Percentiles rank a stretch among this genome's conserved stretches.
These are phyloP conservation scores for Plectranthus barbatus DNA, from an alignment of 257 asterid genomes.

Conservation along the genomic window DNA sequence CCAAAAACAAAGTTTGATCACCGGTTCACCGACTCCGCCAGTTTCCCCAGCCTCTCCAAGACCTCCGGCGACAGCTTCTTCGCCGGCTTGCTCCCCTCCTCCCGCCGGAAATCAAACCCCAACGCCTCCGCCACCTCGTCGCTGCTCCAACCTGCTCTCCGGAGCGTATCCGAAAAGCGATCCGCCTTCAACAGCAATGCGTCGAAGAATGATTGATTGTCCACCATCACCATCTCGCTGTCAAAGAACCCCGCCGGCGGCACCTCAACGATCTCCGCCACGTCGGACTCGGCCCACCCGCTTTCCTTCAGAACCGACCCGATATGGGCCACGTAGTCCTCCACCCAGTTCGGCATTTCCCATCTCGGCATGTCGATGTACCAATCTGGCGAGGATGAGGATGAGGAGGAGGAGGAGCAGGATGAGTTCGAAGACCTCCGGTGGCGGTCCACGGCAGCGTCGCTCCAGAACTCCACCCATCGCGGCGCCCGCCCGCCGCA, in stretches of 20 bases:
- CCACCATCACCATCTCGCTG: constrained; percentile 73
- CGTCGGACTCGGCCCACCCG: constrained; percentile 91
- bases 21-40: constrained; percentile 76
- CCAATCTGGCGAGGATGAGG: constrained; percentile 75
- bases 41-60: constrained; percentile 57
- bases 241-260: constrained; percentile 79
- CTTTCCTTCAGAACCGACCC: constrained; percentile 72
- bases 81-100: too few relatives aligned
- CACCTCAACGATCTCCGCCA: constrained; percentile 58
- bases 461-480: too few relatives aligned
- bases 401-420: too few relatives aligned
- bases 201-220: constrained; percentile 62
- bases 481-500: constrained; percentile 52
- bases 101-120: constrained; percentile 71
- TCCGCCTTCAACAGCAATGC: constrained; percentile 63
- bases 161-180: constrained; percentile 60
- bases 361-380: constrained; percentile 55
- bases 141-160: constrained; percentile 80
- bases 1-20: constrained; percentile 12
- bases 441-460: constrained; percentile 57
- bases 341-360: constrained; percentile 73
- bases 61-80: constrained; percentile 70
- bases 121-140: constrained; percentile 68
- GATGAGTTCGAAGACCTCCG: constrained; percentile 41
- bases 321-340: constrained; percentile 53